Evolutionary conservation across 2,329 filamentous ascomycete species (phyloP).

Genomic region (Phialemoniopsis sp.): DNA sequence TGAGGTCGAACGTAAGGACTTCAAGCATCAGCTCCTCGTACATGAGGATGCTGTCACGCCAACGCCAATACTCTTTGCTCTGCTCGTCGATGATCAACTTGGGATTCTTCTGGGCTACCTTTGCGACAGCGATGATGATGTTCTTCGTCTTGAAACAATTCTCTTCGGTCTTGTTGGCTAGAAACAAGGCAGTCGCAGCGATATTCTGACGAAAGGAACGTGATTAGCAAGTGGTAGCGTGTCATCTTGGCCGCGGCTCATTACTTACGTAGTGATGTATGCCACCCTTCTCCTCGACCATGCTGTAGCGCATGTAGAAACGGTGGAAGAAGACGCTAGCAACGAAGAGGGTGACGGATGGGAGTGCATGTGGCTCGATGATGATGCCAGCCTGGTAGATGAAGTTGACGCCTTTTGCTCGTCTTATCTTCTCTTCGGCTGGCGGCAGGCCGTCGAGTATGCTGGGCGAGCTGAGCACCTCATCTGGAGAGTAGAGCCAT

Average conservation of each 20-base stretch:
- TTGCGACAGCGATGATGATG: slow-evolving; percentile 87
- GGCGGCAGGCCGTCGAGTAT: slow-evolving; percentile 76
- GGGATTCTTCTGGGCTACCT: slow-evolving; percentile 91
- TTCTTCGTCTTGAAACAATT: slow-evolving; percentile 95
- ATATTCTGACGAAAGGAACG: no score
- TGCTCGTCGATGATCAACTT: slow-evolving; percentile 91
- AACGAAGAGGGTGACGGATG: slow-evolving; percentile 87
- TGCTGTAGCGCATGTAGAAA: slow-evolving; percentile 87
- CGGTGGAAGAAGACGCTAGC: slow-evolving; percentile 93
- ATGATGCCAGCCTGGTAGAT: slow-evolving; percentile 92
- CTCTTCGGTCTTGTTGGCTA: slow-evolving; percentile 96
- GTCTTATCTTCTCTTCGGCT: slow-evolving; percentile 72
- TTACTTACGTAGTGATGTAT: slow-evolving; percentile 84
- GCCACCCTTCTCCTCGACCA: slow-evolving; percentile 70
- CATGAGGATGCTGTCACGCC: slow-evolving; percentile 88
- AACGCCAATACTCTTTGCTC: slow-evolving; percentile 97
- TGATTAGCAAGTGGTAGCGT: no score
- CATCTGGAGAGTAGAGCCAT: slow-evolving; percentile 86
- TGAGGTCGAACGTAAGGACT: slow-evolving; percentile 87
- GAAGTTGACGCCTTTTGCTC: slow-evolving; percentile 93
- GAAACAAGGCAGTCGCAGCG: slow-evolving; percentile 84
- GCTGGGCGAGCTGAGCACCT: slow-evolving; percentile 78
- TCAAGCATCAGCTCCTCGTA: slow-evolving; percentile 94
- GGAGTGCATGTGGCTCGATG: slow-evolving; percentile 63
- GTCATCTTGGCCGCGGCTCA: no score